A percentile compares a stretch with the other conserved stretches of the same genome.
These are phyloP conservation scores for Aspergillus hortae DNA, from an alignment of 2,329 filamentous ascomycete genomes.

Conservation along the genomic window DNA sequence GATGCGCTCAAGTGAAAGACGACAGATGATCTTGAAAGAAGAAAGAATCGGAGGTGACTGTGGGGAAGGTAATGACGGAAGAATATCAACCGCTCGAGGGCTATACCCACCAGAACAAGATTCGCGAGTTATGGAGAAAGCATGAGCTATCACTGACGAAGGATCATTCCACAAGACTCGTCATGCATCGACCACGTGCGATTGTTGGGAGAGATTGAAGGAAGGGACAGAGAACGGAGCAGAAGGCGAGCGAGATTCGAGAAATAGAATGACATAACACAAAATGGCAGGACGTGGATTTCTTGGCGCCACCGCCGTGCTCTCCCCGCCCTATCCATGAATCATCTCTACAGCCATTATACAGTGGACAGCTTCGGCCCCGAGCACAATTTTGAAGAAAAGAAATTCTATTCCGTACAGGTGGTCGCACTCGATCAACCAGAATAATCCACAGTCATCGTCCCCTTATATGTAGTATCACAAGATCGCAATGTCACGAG, in stretches of 20 bases:
- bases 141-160: no score
- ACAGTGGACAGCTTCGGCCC: background rate
- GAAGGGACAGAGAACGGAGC: background rate
- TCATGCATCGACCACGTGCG: no score
- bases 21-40: no score
- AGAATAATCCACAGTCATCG: slow-evolving; percentile 8
- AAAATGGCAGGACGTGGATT: background rate
- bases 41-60: no score
- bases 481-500: background rate
- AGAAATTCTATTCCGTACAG: slow-evolving; percentile 22
- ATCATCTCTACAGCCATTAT: background rate
- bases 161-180: no score
- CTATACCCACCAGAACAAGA: no score
- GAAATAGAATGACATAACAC: background rate
- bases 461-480: slow-evolving; percentile 1
- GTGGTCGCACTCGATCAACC: slow-evolving; percentile 11
- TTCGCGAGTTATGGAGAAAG: no score
- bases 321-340: background rate
- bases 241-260: background rate
- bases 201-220: no score
- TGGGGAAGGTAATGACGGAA: no score
- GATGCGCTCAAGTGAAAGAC: no score
- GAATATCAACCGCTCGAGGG: no score
- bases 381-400: background rate
- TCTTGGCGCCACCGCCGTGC: background rate